phyloP scores from a whole-genome alignment of 768 basidiomycete genomes.

The Kwoniella dendrophila region DNA sequence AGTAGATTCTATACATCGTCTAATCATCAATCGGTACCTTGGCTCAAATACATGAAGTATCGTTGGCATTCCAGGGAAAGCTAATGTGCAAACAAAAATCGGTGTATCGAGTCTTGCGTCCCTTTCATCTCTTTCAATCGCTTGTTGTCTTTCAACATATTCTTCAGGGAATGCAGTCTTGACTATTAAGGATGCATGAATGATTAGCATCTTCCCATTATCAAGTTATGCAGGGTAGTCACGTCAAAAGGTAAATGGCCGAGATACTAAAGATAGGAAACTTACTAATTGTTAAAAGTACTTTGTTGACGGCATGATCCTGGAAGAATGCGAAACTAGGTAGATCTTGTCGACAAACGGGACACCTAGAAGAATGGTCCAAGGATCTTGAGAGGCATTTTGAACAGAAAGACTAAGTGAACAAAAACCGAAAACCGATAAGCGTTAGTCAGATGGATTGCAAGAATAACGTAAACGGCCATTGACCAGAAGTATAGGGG shows the following conservation, averaged over 20 bases:
- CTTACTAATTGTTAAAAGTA: constrained; percentile 69
- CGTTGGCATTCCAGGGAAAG: constrained; percentile 88
- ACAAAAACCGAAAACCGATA: too few species aligned
- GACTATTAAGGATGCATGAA: constrained; percentile 58
- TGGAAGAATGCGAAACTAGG: constrained; percentile 78
- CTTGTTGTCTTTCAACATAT: constrained; percentile 67
- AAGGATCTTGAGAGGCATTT: constrained; percentile 86
- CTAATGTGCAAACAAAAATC: constrained; percentile 84
- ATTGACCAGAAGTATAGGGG: not conserved
- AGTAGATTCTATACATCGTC: constrained; percentile 80
- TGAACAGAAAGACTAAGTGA: constrained; percentile 87
- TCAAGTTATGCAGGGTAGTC: constrained; percentile 21
- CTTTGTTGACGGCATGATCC: constrained; percentile 74
- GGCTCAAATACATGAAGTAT: constrained; percentile 93
- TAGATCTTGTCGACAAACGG: constrained; percentile 77
- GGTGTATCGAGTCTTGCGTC: constrained; percentile 81
- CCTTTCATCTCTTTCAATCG: constrained; percentile 74
- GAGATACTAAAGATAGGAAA: constrained; percentile 4
- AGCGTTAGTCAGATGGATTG: constrained; percentile 1
- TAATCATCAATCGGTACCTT: constrained; percentile 92
- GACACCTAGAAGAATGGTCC: constrained; percentile 80
- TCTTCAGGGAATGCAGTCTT: constrained; percentile 68
- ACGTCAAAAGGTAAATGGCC: not conserved
- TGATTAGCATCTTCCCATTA: constrained; percentile 21
- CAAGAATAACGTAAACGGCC: not conserved